phyloP scores from a whole-genome alignment of 495 filamentous ascomycete genomes.

The Neurospora sp. region DNA sequence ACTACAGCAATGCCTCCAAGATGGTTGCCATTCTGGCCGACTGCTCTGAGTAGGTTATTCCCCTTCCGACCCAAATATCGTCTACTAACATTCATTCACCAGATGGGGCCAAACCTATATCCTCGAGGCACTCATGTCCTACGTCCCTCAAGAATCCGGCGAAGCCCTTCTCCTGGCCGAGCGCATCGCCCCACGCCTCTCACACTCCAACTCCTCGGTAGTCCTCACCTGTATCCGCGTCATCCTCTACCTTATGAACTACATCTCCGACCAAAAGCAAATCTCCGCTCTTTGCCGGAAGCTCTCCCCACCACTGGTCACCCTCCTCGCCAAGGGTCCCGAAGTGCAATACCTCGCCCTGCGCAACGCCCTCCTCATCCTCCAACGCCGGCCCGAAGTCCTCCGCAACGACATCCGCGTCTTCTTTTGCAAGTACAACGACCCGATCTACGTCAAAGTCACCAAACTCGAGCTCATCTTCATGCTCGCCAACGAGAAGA shows the following conservation, averaged over 20 bases:
- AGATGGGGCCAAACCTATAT: conserved; percentile 99
- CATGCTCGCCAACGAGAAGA: conserved; percentile 94
- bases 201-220: conserved; percentile 92
- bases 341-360: conserved; percentile 98
- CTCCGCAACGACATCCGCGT: conserved; percentile 94
- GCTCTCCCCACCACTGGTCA: conserved; percentile 93
- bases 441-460: conserved; percentile 94
- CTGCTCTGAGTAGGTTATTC: conserved; percentile 78
- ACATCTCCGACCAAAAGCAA: conserved; percentile 89
- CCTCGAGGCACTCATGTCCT: conserved; percentile 94
- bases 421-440: conserved; percentile 99
- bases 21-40: conserved; percentile 93
- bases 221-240: conserved; percentile 93
- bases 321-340: conserved; percentile 86
- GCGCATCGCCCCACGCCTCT: conserved; percentile 83
- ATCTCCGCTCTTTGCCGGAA: conserved; percentile 84
- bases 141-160: conserved; percentile 81
- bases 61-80: background rate
- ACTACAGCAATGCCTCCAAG: conserved; percentile 94
- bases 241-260: conserved; percentile 97
- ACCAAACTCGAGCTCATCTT: conserved; percentile 99
- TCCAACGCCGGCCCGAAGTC: conserved; percentile 94
- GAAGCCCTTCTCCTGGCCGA: conserved; percentile 88
- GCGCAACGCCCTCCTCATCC: conserved; percentile 86
- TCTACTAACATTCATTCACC: conserved; percentile 12